Base-by-base conservation (phyloP, 192 early-diverging fungal genomes). In the Dissophora ornata region DNA sequence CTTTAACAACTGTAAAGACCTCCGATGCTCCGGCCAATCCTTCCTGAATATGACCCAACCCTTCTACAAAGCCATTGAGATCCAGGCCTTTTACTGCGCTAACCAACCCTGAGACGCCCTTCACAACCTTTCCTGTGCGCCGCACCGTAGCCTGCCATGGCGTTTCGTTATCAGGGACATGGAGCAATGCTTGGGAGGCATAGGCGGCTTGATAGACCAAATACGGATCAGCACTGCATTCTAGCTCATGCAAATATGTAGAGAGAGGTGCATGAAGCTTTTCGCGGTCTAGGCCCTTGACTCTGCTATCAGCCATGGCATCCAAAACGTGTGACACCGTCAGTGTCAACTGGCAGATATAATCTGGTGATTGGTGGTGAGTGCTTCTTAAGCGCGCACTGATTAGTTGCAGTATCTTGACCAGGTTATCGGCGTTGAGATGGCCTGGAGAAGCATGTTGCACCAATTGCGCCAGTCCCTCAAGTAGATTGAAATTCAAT, bases 151-250 rank as follows among this genome's bases (percentile, higher is more conserved):
- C 26, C 21, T 60, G 58, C 58, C 8, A 46, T 15, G 13, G 5
- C 15, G 10, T 19, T 60, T 60, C 58, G 30, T 60, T 25, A 33
- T 46, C 33, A 2, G 52, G 33, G 32, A 36, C 33, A n/a, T 19
- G 7, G 29, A 34, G 29, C 28, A 54, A 13, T 30, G 52, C 52
- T n/a, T 54, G 52, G 29, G 10, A 54, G 32, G 52, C 52, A n/a
- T 54, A 54, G 25, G 58, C 58, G 12, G 45, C 58, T 32, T 60
- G 58, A 32, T 28, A 60, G 4, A 48, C 58, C 26, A 60, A 3
- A n/a, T 47, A 60, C 1, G 58, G 58, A 25, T 60, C 58, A 3
- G 34, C 1, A n/a, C 5, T 32, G 36, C 36, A 3, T 29, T 60
- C 47, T 28, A 60, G 19, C 29, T 28, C 58, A 5, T 60, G 5